Evolutionary conservation across 164 flowering plant species (phyloP), one percentile per base, ranked within the genome.

Genomic region (Annona squamosa): DNA sequence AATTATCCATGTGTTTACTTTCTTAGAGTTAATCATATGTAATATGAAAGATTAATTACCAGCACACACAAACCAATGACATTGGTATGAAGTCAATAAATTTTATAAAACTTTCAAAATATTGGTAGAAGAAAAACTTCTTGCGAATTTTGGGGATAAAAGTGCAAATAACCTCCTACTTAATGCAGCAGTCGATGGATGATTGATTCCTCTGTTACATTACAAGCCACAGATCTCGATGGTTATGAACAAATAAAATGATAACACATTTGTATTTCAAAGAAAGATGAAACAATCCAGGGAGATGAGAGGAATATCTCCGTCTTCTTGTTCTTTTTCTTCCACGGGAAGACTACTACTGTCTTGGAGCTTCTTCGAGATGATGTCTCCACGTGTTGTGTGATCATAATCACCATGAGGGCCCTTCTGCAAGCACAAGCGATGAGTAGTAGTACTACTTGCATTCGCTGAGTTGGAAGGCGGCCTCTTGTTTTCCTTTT

Each of bases 241-340:
- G 37, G 37, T 63, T 1, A 63, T 63, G 65, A 63, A 63, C 65
- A 63, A n/a, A 63, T 63, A 18, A 52, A 9, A 9, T 9, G 59
- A 52, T 52, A 17, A 63, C 18, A 1, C 65, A n/a, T 63, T 17
- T 17, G 2, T 13, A 52, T 19, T 16, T 19, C 41, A 63, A 63
- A 63, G 65, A 63, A 63, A 63, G 19, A 63, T 63, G 18, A 63
- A 63, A 26, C 65, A 63, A 63, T 63, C 65, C 17, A 63, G 18
- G 41, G 65, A 63, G 65, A 63, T n/a, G 41, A 52, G 9, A 52
- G 59, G 59, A 52, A 9, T 52, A 52, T 52, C 59, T 52, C 2
- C 13, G 59, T 52, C 59, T 4, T 63, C 65, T 63, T 52, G 13
- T 52, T 2, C 13, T 10, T 52, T 16, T 52, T 63, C 65, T 63